phyloP scores from a whole-genome alignment of 176 grass and related monocot species.

The Themeda triandra region DNA sequence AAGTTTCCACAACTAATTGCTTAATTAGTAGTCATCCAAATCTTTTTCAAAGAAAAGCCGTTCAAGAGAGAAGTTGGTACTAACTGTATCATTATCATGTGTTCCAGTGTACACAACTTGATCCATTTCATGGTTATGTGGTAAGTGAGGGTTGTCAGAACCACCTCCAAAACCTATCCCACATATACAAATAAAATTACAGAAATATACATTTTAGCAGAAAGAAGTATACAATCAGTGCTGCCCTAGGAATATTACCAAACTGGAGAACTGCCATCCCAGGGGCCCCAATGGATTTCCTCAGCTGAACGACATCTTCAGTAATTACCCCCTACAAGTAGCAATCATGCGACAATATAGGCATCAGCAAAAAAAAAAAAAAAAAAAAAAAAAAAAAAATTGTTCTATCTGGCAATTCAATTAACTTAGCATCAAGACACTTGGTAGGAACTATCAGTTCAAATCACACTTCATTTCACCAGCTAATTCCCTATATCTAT shows the following conservation, averaged over 20 bases:
- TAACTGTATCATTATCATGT: conserved; percentile 95
- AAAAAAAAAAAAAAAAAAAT: conserved; percentile 15
- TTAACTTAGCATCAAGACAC: neutral
- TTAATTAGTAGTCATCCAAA: neutral
- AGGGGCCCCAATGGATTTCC: conserved; percentile 83
- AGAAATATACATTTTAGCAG: neutral
- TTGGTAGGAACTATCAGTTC: neutral
- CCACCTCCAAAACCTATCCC: conserved; percentile 73
- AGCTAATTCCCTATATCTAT: neutral
- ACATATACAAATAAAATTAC: conserved; percentile 13
- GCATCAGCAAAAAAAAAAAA: conserved; percentile 26
- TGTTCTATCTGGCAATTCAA: neutral
- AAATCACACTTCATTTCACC: neutral
- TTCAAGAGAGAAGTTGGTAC: conserved; percentile 1
- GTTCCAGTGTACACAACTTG: conserved; percentile 99
- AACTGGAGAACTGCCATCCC: conserved; percentile 99
- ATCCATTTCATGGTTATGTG: conserved; percentile 88
- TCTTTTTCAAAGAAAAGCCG: neutral
- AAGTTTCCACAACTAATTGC: neutral
- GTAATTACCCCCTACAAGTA: conserved; percentile 85
- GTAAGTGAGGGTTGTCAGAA: conserved; percentile 82
- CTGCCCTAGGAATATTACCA: conserved; percentile 46
- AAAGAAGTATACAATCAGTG: conserved; percentile 5
- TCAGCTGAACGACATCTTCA: conserved; percentile 86
- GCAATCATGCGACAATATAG: conserved; percentile 8